Evolutionary conservation across 2,329 filamentous ascomycete species (phyloP).

Genomic region (Aspergillus pseudoterreus): DNA sequence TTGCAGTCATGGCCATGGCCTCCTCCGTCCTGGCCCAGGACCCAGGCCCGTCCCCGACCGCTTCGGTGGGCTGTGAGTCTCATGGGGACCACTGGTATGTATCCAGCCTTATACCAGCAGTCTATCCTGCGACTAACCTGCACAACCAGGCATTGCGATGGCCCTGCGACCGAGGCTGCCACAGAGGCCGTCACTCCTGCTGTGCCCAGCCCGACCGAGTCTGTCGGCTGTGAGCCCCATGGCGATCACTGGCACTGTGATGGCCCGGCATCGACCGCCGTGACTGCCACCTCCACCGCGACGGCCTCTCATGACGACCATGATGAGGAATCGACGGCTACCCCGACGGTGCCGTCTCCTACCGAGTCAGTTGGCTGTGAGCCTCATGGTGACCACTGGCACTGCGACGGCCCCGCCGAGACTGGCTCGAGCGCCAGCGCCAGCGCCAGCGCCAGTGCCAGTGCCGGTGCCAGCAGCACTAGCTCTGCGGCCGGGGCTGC

Average conservation of each 20-base stretch:
- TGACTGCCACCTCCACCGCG: conserved; percentile 1
- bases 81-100: conserved; percentile 27
- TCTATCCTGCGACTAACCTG: not conserved
- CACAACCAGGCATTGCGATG: conserved; percentile 27
- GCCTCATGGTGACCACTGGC: conserved; percentile 19
- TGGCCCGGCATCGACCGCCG: conserved; percentile 8
- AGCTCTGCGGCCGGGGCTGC: conserved; percentile 7
- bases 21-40: conserved; percentile 15
- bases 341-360: conserved; percentile 9
- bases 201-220: conserved; percentile 20
- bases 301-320: conserved; percentile 1
- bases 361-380: conserved; percentile 11
- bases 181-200: conserved; percentile 9
- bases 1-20: conserved; percentile 17
- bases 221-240: conserved; percentile 17
- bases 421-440: conserved; percentile 4
- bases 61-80: conserved; percentile 23
- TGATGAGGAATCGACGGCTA: conserved; percentile 5
- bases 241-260: conserved; percentile 24
- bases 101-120: not conserved
- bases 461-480: not conserved
- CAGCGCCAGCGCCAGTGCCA: not conserved
- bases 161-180: conserved; percentile 15
- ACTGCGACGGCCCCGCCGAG: conserved; percentile 14
- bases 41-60: conserved; percentile 30